phyloP scores from a whole-genome alignment of 2,329 filamentous ascomycete species.

The Cercospora nicotianae region DNA sequence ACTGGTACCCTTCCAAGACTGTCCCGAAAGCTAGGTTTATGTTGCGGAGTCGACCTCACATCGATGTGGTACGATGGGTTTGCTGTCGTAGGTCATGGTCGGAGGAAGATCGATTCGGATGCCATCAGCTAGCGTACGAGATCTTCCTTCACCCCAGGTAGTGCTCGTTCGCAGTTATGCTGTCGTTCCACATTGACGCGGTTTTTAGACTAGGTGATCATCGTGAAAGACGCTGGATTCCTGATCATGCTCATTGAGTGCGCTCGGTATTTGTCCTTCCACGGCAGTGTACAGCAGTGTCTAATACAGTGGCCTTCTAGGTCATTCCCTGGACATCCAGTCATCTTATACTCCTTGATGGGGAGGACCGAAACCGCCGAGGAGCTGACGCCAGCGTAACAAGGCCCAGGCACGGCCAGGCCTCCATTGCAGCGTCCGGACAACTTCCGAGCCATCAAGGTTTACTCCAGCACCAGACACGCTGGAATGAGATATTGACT shows the following conservation, averaged over 20 bases:
- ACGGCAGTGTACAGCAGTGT: not conserved
- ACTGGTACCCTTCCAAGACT: not conserved
- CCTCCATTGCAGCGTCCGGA: not conserved
- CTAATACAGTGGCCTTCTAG: not conserved
- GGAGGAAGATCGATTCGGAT: no score
- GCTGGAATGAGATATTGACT: not conserved
- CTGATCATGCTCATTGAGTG: not conserved
- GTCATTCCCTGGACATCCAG: not conserved
- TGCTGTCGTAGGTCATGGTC: no score
- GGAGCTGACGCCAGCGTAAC: not conserved
- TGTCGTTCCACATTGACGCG: no score
- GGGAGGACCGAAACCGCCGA: not conserved
- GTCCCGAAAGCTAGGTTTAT: not conserved
- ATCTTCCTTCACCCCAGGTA: no score
- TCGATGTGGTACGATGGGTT: no score
- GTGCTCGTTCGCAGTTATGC: no score
- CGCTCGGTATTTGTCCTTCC: not conserved
- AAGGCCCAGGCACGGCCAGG: not conserved
- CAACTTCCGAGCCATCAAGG: not conserved
- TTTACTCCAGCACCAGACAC: not conserved
- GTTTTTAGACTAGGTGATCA: not conserved
- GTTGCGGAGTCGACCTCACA: no score
- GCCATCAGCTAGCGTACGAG: no score
- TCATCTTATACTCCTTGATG: not conserved
- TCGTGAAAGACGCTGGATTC: not conserved